Percentiles rank a stretch among this genome's conserved stretches.
phyloP scores from a whole-genome alignment of 192 early-diverging fungal genomes.

The Linnemannia hyalina region DNA sequence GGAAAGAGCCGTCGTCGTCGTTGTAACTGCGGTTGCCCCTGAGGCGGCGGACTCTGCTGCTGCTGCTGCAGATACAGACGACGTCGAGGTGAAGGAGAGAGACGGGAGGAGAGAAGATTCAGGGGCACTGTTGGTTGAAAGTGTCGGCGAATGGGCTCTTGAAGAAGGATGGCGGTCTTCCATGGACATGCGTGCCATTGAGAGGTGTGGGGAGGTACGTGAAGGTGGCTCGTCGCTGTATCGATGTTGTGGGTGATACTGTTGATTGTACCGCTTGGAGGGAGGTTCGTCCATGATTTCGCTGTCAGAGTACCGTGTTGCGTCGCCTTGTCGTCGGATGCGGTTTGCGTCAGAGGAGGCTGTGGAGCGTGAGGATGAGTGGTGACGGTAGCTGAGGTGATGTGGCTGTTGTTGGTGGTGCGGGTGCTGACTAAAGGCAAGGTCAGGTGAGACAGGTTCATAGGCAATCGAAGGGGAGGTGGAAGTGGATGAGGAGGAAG shows the following conservation, averaged over 20 bases:
- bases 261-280: background rate
- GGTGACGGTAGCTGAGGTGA: background rate
- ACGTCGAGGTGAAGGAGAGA: background rate
- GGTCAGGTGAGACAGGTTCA: background rate
- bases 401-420: background rate
- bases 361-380: background rate
- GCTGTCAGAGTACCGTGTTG: conserved; percentile 1
- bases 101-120: background rate
- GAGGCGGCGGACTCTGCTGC: background rate
- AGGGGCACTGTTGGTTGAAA: background rate
- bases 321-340: background rate
- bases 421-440: background rate
- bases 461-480: background rate
- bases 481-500: background rate
- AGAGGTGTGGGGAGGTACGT: background rate
- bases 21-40: background rate
- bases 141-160: background rate
- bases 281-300: background rate
- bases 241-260: background rate
- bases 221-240: background rate
- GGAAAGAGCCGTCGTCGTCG: background rate
- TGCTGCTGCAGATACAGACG: background rate
- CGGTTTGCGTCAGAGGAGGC: background rate
- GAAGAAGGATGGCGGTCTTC: background rate
- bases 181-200: background rate